phyloP scores from a whole-genome alignment of 768 basidiomycete genomes.

The Suillus luteus region DNA sequence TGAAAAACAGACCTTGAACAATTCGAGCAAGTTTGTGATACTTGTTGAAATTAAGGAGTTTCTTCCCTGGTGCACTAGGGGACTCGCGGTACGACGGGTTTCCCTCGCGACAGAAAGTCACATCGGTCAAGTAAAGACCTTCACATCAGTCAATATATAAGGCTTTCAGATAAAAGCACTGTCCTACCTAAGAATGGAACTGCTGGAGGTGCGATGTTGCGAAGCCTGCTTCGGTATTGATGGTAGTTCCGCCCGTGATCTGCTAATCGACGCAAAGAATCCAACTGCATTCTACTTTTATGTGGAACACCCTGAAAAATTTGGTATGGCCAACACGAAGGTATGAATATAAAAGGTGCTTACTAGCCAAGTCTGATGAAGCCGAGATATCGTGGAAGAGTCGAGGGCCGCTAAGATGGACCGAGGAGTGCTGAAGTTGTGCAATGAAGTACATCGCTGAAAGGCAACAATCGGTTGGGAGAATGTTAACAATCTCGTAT shows the following conservation, averaged over 20 bases:
- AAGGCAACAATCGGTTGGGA: slow-evolving; percentile 16
- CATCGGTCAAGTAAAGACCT: slow-evolving; percentile 88
- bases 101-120: slow-evolving; percentile 95
- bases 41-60: slow-evolving; percentile 94
- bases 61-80: slow-evolving; percentile 71
- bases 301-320: slow-evolving; percentile 69
- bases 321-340: not conserved
- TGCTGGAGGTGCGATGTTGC: slow-evolving; percentile 88
- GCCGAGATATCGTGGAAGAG: slow-evolving; percentile 89
- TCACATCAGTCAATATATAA: slow-evolving; percentile 13
- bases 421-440: slow-evolving; percentile 92
- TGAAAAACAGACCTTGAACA: slow-evolving; percentile 59
- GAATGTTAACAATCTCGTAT: slow-evolving; percentile 13
- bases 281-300: slow-evolving; percentile 81
- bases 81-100: slow-evolving; percentile 86
- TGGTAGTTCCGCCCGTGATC: slow-evolving; percentile 90
- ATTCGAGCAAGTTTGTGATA: slow-evolving; percentile 90
- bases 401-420: slow-evolving; percentile 94
- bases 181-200: slow-evolving; percentile 89
- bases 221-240: slow-evolving; percentile 86
- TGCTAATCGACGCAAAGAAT: slow-evolving; percentile 79
- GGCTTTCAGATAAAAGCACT: not conserved
- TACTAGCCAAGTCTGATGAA: slow-evolving; percentile 94
- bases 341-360: slow-evolving; percentile 32
- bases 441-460: slow-evolving; percentile 80